Evolutionary conservation across 805 yeast species (phyloP), one percentile per base, ranked within the genome.

Genomic region (Priceomyces haplophilus): DNA sequence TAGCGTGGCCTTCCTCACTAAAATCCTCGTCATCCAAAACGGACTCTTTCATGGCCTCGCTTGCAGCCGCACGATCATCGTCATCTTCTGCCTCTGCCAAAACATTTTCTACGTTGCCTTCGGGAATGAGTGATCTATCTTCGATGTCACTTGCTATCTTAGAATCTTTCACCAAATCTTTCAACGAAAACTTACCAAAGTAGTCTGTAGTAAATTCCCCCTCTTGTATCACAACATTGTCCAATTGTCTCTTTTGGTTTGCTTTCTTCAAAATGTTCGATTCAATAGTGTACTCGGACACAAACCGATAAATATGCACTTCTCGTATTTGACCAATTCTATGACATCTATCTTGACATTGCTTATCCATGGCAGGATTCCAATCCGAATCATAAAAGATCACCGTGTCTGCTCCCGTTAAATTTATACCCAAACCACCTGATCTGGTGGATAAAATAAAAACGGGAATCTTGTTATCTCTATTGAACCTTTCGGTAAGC

Each of bases 351-450:
- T 93, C 99, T 65, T 93, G 99, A 67, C 99, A 93, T 65, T 93
- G 99, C 59, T 89, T 88, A 62, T 93, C 99, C 97, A 93, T 93
- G 1, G 98, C 96, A 2, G 99, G 99, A 59, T 93, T 93, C 99
- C 99, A 91, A 65, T 91, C 99, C 2, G 97, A 88, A 64, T 93
- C 99, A 62, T 95, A 93, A 66, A 93, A 95, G 6, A 93, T 88
- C 34, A 93, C 99, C 0, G 99, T 93, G 58, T 93, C 99, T 0
- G 99, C 99, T 58, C 98, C 99, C 0, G 99, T 93, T 50, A 93
- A 69, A 58, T 93, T 93, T 61, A 93, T 93, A 60, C 99, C 99
- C 52, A 95, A 73, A 29, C 99, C 99, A 62, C 99, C 99, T 2
- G 99, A 93, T 65, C 99, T 80, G 2, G 97, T 88, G 3, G 97